Conservation (phyloP, 441 rosid genomes). For the Isatis lusitanica region DNA sequence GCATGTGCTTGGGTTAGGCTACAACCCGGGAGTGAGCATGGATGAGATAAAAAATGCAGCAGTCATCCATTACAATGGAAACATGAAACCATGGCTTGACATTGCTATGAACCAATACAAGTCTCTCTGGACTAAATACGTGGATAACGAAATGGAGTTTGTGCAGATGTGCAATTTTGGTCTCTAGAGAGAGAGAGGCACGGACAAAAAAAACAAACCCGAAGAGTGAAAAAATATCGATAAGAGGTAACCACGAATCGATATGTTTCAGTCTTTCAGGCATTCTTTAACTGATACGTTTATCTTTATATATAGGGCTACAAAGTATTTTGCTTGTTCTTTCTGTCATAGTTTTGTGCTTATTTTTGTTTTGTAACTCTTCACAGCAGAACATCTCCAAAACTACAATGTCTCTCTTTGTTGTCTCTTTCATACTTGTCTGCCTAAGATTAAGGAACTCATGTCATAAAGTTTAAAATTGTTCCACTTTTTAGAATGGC, state of each 20-base stretch:
- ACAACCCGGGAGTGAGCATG: constrained; percentile 86
- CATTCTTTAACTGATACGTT: constrained; percentile 37
- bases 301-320: constrained; percentile 31
- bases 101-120: constrained; percentile 86
- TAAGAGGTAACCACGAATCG: constrained; percentile 31
- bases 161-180: constrained; percentile 94
- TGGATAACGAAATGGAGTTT: constrained; percentile 91
- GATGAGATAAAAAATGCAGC: constrained; percentile 80
- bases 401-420: constrained; percentile 24
- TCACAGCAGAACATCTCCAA: constrained; percentile 24
- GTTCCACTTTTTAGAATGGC: neutral
- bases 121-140: constrained; percentile 80
- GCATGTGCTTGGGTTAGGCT: constrained; percentile 91
- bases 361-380: constrained; percentile 19
- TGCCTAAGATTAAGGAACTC: constrained; percentile 21
- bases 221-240: neutral
- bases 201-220: neutral
- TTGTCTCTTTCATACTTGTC: constrained; percentile 14
- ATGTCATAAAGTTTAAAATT: neutral
- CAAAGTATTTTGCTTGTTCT: constrained; percentile 26
- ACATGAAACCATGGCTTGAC: constrained; percentile 97
- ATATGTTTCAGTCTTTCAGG: constrained; percentile 11
- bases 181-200: constrained; percentile 40
- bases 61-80: constrained; percentile 86
- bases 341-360: constrained; percentile 25